These are phyloP conservation scores for Gossypium laxum DNA, from an alignment of 441 rosid species.

Conservation along the genomic window DNA sequence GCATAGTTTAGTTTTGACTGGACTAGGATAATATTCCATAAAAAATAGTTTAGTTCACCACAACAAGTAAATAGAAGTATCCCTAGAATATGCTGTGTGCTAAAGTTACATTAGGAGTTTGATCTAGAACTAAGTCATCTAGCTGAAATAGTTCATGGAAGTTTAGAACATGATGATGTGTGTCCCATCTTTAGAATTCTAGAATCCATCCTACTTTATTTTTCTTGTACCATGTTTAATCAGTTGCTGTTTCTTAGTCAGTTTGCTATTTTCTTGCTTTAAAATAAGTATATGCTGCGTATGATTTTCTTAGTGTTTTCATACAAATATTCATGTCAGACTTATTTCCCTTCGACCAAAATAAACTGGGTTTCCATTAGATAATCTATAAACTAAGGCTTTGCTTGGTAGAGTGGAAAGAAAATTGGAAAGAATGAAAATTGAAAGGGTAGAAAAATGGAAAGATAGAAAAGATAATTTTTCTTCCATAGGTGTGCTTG, in stretches of 20 bases:
- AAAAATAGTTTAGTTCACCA: not conserved
- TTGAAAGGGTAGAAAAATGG: no score
- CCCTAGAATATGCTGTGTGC: not conserved
- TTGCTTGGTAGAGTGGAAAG: no score
- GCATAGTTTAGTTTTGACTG: not conserved
- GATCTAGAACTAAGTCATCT: not conserved
- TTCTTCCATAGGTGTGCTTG: no score
- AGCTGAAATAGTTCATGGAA: not conserved
- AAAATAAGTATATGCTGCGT: not conserved
- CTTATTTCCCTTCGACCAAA: not conserved
- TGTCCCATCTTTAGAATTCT: not conserved
- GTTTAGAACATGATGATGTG: not conserved
- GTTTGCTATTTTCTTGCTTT: not conserved
- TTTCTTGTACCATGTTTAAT: not conserved
- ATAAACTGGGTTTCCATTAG: not conserved
- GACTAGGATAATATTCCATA: not conserved
- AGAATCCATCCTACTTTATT: not conserved
- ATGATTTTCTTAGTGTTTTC: slow-evolving; percentile 1
- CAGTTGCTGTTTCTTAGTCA: not conserved
- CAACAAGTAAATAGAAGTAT: not conserved
- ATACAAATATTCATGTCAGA: not conserved
- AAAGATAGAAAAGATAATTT: no score
- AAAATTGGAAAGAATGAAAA: no score
- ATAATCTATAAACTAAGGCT: not conserved
- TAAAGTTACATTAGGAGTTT: not conserved